Conservation (phyloP, 2,329 filamentous ascomycete species). For the Pseudogymnoascus sp. region DNA sequence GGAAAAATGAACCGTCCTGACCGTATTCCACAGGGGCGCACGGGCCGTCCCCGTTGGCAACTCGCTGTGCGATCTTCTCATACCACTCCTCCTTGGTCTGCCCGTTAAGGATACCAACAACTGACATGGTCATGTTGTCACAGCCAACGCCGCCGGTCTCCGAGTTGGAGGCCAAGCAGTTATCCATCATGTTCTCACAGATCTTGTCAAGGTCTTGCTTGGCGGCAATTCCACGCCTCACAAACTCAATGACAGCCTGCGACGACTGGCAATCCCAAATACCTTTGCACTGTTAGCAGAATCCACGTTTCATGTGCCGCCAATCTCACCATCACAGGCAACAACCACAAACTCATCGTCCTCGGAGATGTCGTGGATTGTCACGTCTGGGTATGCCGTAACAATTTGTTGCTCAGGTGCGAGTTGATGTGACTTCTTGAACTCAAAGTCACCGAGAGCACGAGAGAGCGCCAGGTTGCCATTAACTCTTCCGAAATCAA, state of each 20-base stretch:
- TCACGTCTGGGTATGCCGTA: conserved; percentile 91
- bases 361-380: conserved; percentile 78
- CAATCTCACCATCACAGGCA: conserved; percentile 74
- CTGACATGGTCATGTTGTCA: conserved; percentile 98
- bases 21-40: conserved; percentile 99
- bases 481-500: conserved; percentile 97
- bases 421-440: conserved; percentile 97
- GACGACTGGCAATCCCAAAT: conserved; percentile 99
- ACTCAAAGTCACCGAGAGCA: conserved; percentile 98
- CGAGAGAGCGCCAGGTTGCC: conserved; percentile 94
- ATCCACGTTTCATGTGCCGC: conserved; percentile 8
- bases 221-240: conserved; percentile 88
- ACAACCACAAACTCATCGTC: conserved; percentile 95
- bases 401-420: conserved; percentile 98
- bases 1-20: conserved; percentile 38
- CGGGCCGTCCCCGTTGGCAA: conserved; percentile 93
- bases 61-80: conserved; percentile 84
- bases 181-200: conserved; percentile 99
- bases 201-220: conserved; percentile 93
- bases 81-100: conserved; percentile 98
- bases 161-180: conserved; percentile 94
- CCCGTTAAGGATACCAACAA: conserved; percentile 82
- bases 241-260: conserved; percentile 94
- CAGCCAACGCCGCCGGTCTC: conserved; percentile 97
- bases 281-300: conserved; percentile 47